Percentiles rank a stretch among this genome's conserved stretches.
Conservation (phyloP, 768 basidiomycete species). For the Tephrocybe sp. region DNA sequence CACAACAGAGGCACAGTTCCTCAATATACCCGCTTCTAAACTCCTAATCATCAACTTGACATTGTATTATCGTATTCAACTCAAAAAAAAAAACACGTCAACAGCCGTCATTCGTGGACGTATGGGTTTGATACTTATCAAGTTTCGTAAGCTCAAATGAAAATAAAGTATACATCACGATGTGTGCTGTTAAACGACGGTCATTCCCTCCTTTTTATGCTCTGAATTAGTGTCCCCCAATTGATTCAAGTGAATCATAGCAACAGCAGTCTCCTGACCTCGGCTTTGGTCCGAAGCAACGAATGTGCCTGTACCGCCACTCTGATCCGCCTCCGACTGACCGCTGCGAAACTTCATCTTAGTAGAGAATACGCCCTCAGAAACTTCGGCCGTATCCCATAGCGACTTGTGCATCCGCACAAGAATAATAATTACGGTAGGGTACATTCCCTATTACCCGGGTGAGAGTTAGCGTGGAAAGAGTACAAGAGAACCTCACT, state of each 20-base stretch:
- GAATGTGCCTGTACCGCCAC: background rate
- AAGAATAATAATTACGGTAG: constrained; percentile 28
- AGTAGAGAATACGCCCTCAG: constrained; percentile 3
- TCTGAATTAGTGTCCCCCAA: too few relatives aligned
- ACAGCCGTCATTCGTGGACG: too few relatives aligned
- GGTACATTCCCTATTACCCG: constrained; percentile 28
- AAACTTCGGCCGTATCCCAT: constrained; percentile 25
- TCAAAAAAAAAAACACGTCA: too few relatives aligned
- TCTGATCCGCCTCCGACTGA: background rate
- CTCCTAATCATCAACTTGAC: too few relatives aligned
- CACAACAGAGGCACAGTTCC: too few relatives aligned
- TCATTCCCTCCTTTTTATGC: too few relatives aligned
- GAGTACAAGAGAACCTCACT: background rate
- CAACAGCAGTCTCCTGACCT: background rate
- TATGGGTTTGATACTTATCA: too few relatives aligned
- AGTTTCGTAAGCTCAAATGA: too few relatives aligned
- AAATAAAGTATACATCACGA: too few relatives aligned
- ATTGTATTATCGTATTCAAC: too few relatives aligned
- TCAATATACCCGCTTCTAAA: too few relatives aligned
- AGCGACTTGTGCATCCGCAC: constrained; percentile 28
- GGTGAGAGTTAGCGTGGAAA: background rate
- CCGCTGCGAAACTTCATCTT: constrained; percentile 1
- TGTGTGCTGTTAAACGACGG: too few relatives aligned
- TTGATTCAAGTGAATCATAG: constrained; percentile 6
- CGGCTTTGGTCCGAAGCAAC: background rate